These are phyloP conservation scores for Sesbania bispinosa DNA, from an alignment of 306 rosid genomes.

Conservation along the genomic window DNA sequence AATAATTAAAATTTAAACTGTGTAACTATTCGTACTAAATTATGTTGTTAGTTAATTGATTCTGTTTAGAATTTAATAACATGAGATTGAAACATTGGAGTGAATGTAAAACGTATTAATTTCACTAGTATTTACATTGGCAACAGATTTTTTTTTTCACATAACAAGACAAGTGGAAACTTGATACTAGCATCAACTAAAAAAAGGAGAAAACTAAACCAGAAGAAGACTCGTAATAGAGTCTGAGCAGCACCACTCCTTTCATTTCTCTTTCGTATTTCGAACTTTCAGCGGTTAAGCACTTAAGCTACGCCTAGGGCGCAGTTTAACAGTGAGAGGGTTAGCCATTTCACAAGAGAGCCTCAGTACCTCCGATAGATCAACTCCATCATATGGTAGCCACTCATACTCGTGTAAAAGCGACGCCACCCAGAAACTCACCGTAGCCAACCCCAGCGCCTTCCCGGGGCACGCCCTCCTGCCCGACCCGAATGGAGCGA, in stretches of 20 bases:
- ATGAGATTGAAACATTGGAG: no score
- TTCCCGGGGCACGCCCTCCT: conserved; percentile 78
- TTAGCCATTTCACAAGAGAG: conserved; percentile 86
- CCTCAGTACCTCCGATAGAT: conserved; percentile 63
- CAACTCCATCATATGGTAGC: conserved; percentile 36
- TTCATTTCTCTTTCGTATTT: no score
- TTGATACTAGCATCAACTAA: not conserved
- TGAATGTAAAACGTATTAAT: conserved; percentile 24
- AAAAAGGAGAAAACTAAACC: not conserved
- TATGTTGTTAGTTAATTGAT: no score
- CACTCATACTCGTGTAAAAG: conserved; percentile 76
- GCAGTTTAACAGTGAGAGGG: conserved; percentile 45
- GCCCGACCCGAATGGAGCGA: conserved; percentile 93
- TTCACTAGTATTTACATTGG: conserved; percentile 32
- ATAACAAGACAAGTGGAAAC: conserved; percentile 18
- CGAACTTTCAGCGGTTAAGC: no score
- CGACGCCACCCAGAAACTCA: conserved; percentile 59
- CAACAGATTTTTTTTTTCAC: not conserved
- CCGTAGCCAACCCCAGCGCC: conserved; percentile 55
- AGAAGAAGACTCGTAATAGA: no score
- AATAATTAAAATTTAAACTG: no score
- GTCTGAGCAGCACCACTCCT: no score
- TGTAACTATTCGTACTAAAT: no score
- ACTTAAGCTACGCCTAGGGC: conserved; percentile 65
- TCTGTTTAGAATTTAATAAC: no score